Conservation (phyloP, 2,329 filamentous ascomycete species). For the Talaromyces sp. region DNA sequence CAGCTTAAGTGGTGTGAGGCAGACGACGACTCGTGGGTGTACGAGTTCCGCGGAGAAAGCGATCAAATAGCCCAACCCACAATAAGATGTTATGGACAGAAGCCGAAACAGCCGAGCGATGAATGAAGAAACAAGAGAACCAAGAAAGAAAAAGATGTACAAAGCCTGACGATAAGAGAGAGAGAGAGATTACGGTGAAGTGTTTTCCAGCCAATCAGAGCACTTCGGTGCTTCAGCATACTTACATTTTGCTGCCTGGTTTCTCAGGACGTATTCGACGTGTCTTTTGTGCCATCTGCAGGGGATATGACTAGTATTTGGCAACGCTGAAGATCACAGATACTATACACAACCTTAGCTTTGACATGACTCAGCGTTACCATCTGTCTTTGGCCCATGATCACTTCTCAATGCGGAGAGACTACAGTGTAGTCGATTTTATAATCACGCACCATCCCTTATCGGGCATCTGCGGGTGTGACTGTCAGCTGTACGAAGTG, state of each 20-base stretch:
- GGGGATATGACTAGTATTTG: background rate
- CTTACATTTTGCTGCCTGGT: background rate
- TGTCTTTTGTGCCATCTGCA: background rate
- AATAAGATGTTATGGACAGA: background rate
- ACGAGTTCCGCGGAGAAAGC: conserved; percentile 10
- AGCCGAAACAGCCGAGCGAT: background rate
- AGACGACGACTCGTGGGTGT: background rate
- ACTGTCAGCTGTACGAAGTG: background rate
- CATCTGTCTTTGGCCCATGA: too few relatives aligned
- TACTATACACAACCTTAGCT: background rate
- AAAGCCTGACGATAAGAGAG: background rate
- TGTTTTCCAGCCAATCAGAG: background rate
- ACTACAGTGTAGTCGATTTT: background rate
- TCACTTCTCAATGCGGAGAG: too few relatives aligned
- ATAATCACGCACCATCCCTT: background rate
- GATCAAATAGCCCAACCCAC: background rate
- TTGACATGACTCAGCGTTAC: background rate
- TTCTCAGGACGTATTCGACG: background rate
- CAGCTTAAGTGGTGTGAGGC: background rate
- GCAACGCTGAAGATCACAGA: background rate
- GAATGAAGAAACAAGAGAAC: background rate
- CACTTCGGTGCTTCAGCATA: background rate
- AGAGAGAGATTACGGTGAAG: too few relatives aligned
- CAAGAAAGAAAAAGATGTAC: too few relatives aligned
- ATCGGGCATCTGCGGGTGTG: background rate